Evolutionary conservation across 441 rosid species (phyloP).

Genomic region (Bocquillonia castaneifolia): DNA sequence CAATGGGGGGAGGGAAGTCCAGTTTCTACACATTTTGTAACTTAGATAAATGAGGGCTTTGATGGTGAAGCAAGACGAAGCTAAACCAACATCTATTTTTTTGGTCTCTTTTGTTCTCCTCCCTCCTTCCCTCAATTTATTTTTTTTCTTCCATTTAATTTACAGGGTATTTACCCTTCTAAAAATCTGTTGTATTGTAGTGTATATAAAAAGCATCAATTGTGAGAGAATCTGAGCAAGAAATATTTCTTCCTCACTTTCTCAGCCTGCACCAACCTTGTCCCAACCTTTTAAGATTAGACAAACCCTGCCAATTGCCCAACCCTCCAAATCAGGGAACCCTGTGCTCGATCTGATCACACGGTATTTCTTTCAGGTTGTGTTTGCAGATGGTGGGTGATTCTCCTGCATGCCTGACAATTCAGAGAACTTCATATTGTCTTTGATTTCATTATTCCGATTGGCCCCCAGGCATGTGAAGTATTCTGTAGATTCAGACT

Average conservation of each 20-base stretch:
- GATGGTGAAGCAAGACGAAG: conserved; percentile 17
- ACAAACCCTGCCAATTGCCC: not conserved
- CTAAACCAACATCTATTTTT: conserved; percentile 12
- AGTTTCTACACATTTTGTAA: conserved; percentile 14
- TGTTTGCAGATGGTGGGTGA: not conserved
- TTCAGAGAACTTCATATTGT: not conserved
- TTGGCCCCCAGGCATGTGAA: not conserved
- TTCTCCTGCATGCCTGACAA: not conserved
- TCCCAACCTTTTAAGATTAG: not conserved
- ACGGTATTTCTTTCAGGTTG: not conserved
- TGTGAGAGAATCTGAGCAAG: conserved; percentile 19
- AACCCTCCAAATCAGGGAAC: not conserved
- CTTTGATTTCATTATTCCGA: not conserved
- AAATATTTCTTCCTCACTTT: conserved; percentile 27
- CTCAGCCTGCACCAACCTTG: not conserved
- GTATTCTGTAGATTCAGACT: not conserved
- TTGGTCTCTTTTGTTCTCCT: conserved; percentile 21
- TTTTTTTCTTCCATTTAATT: conserved; percentile 27
- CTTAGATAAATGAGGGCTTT: conserved; percentile 12
- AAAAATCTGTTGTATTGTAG: conserved; percentile 40
- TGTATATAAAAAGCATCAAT: conserved; percentile 49
- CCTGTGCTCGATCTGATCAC: not conserved
- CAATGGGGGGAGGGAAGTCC: conserved; percentile 23
- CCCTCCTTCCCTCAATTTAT: conserved; percentile 19
- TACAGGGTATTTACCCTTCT: conserved; percentile 26